Percentiles rank a stretch among this genome's conserved stretches.
phyloP scores from a whole-genome alignment of 192 early-diverging fungal species.

The Funneliformis mosseae region DNA sequence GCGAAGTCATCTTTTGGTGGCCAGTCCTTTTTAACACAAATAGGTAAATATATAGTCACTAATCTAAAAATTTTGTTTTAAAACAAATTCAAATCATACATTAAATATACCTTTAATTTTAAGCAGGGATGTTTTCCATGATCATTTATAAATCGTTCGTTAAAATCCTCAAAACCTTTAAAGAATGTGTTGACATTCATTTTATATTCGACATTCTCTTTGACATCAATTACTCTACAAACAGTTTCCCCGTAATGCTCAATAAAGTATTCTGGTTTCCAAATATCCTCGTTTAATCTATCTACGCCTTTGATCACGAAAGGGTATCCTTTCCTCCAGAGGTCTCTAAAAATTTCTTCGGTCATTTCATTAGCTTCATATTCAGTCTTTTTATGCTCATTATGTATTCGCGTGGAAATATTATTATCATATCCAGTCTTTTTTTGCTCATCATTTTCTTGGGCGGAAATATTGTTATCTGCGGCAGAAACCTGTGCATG shows the following conservation, averaged over 20 bases:
- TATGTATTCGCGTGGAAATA: not conserved
- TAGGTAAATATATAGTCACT: no score
- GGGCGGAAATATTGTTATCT: not conserved
- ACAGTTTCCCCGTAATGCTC: not conserved
- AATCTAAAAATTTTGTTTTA: not conserved
- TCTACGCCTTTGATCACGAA: not conserved
- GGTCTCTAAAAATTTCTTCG: not conserved
- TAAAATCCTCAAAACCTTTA: not conserved
- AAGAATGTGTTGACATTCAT: constrained; percentile 3
- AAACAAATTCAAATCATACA: not conserved
- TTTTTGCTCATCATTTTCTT: not conserved
- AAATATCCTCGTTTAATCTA: not conserved
- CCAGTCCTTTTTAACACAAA: constrained; percentile 8
- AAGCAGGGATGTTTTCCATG: not conserved
- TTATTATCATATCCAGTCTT: not conserved
- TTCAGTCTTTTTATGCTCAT: not conserved
- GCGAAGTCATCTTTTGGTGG: constrained; percentile 15
- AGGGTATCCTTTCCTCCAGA: constrained; percentile 16
- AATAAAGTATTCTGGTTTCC: constrained; percentile 6
- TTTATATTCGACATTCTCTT: no score
- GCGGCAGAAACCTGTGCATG: not conserved
- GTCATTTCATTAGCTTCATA: not conserved
- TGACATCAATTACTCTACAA: not conserved
- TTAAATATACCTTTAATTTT: not conserved
- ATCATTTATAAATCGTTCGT: not conserved